Conservation (phyloP, 345 rosid genomes). For the Erodium maritimum region DNA sequence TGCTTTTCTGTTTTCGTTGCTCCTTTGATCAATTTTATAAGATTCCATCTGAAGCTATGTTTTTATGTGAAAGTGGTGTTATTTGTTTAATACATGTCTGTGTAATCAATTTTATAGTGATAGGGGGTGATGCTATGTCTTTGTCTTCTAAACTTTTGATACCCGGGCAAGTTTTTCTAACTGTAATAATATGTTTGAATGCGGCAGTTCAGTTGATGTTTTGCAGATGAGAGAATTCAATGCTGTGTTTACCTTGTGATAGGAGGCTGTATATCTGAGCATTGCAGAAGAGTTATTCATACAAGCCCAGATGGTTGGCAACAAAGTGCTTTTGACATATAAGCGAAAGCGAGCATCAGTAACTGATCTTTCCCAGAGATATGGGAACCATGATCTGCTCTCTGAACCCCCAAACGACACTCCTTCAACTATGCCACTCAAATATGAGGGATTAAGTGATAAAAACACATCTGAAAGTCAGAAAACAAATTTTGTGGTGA, state of each 20-base stretch:
- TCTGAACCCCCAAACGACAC: slow-evolving; percentile 7
- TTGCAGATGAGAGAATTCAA: neutral
- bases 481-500: slow-evolving; percentile 15
- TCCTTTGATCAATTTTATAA: neutral
- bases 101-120: neutral
- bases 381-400: slow-evolving; percentile 10
- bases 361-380: slow-evolving; percentile 7
- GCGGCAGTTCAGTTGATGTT: neutral
- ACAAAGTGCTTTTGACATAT: slow-evolving; percentile 26
- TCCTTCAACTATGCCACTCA: neutral
- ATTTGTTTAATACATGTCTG: neutral
- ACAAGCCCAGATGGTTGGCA: slow-evolving; percentile 19
- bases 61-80: neutral
- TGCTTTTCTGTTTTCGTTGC: neutral
- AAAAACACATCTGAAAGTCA: slow-evolving; percentile 7
- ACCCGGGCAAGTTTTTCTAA: neutral
- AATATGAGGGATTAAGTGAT: neutral
- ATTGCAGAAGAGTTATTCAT: slow-evolving; percentile 2
- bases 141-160: neutral
- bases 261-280: neutral
- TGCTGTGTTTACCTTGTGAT: neutral
- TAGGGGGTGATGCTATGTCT: neutral
- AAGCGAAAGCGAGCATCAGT: slow-evolving; percentile 23
- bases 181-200: neutral
- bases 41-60: neutral